Percentiles rank a stretch among this genome's conserved stretches.
Evolutionary conservation across 2,329 filamentous ascomycete genomes (phyloP).

Genomic region (Colletotrichum tofieldiae): DNA sequence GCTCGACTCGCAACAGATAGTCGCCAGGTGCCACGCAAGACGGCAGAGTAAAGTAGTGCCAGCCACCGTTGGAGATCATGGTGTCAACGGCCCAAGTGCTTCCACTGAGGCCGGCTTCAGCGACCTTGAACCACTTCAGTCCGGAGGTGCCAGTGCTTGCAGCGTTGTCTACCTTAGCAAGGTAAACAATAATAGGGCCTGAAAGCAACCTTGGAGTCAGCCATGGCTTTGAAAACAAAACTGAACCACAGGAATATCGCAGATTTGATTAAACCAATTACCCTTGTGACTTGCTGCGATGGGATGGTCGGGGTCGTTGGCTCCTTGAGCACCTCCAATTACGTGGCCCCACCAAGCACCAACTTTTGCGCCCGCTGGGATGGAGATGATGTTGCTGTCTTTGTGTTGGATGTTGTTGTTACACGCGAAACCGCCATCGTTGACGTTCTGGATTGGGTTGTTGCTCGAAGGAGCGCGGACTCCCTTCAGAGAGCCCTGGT

Average conservation of each 20-base stretch:
- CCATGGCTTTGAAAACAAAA: background rate
- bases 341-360: slow-evolving; percentile 66
- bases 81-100: slow-evolving; percentile 51
- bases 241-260: background rate
- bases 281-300: slow-evolving; percentile 66
- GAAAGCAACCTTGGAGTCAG: background rate
- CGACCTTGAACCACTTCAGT: slow-evolving; percentile 68
- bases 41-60: slow-evolving; percentile 56
- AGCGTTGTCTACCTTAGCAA: slow-evolving; percentile 65
- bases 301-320: slow-evolving; percentile 63
- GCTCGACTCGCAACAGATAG: slow-evolving; percentile 60
- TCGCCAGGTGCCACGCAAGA: slow-evolving; percentile 57
- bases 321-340: slow-evolving; percentile 63
- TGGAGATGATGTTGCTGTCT: slow-evolving; percentile 58
- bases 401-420: slow-evolving; percentile 57
- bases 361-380: slow-evolving; percentile 64
- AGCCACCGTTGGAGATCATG: slow-evolving; percentile 48
- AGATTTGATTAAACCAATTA: slow-evolving; percentile 20
- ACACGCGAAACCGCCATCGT: slow-evolving; percentile 62
- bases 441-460: slow-evolving; percentile 65
- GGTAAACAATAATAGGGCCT: slow-evolving; percentile 65
- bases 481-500: slow-evolving; percentile 65
- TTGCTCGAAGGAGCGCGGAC: slow-evolving; percentile 65
- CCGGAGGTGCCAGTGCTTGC: slow-evolving; percentile 55
- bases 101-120: slow-evolving; percentile 56